Evolutionary conservation across 116 monocot genomes (phyloP).

Genomic region (Iris pallida): DNA sequence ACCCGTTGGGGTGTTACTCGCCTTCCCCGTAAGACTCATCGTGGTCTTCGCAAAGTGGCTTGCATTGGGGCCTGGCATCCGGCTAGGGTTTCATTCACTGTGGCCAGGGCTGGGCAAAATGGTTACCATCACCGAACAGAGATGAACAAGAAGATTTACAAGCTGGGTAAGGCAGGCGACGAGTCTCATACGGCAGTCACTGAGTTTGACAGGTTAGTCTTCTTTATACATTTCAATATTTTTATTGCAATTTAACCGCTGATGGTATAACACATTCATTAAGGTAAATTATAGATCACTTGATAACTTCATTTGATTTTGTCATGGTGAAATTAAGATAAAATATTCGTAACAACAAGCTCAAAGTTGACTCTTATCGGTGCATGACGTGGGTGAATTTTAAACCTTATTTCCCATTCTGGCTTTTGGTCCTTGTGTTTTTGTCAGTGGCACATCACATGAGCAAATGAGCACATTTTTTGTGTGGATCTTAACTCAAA

Average conservation of each 20-base stretch:
- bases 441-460: too few relatives aligned
- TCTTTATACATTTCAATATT: neutral
- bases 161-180: constrained; percentile 28
- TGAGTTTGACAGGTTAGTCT: constrained; percentile 31
- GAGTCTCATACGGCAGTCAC: constrained; percentile 27
- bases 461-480: too few relatives aligned
- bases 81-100: constrained; percentile 34
- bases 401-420: too few relatives aligned
- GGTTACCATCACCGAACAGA: constrained; percentile 44
- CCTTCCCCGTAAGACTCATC: constrained; percentile 37
- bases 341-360: too few relatives aligned
- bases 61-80: constrained; percentile 47
- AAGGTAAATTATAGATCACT: too few relatives aligned
- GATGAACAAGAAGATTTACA: constrained; percentile 43
- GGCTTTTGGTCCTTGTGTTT: too few relatives aligned
- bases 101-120: constrained; percentile 40
- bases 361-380: too few relatives aligned
- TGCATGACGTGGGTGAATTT: too few relatives aligned
- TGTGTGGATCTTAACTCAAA: too few relatives aligned
- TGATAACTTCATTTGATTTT: too few relatives aligned
- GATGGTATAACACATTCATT: too few relatives aligned
- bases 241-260: neutral
- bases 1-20: constrained; percentile 43
- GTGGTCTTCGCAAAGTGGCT: constrained; percentile 38
- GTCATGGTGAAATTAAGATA: too few relatives aligned